Conservation (phyloP, 306 rosid genomes). For the Cyamopsis tetragonoloba region DNA sequence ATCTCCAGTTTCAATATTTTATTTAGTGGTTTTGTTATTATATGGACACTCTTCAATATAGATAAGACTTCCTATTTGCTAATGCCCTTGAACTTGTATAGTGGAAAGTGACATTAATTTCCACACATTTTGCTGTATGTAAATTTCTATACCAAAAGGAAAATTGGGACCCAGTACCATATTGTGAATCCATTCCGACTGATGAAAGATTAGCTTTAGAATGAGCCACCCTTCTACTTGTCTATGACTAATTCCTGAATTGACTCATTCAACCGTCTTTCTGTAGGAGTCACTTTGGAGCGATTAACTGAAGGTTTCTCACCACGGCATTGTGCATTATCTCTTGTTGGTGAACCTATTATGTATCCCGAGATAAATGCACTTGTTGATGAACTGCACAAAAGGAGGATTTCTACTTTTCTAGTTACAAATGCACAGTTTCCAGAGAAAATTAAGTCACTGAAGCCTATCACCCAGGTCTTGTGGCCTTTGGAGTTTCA, state of each 20-base stretch:
- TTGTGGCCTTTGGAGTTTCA: constrained; percentile 3
- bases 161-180: not conserved
- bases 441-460: constrained; percentile 74
- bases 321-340: constrained; percentile 95
- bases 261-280: constrained; percentile 23
- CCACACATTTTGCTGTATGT: not conserved
- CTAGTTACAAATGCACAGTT: constrained; percentile 97
- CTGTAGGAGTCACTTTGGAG: constrained; percentile 82
- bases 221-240: not conserved
- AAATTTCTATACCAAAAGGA: not conserved
- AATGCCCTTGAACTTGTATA: not conserved
- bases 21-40: not conserved
- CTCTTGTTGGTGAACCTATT: constrained; percentile 98
- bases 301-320: constrained; percentile 82
- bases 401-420: constrained; percentile 81
- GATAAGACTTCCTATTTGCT: not conserved
- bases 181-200: not conserved
- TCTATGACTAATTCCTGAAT: constrained; percentile 11
- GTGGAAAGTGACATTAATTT: not conserved
- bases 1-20: not conserved
- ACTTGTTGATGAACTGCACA: constrained; percentile 87
- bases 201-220: constrained; percentile 9
- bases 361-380: constrained; percentile 95
- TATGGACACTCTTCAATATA: not conserved
- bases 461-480: constrained; percentile 91